Conservation (phyloP, 768 basidiomycete genomes). For the Tylopilus plumbeoviolaceoides region DNA sequence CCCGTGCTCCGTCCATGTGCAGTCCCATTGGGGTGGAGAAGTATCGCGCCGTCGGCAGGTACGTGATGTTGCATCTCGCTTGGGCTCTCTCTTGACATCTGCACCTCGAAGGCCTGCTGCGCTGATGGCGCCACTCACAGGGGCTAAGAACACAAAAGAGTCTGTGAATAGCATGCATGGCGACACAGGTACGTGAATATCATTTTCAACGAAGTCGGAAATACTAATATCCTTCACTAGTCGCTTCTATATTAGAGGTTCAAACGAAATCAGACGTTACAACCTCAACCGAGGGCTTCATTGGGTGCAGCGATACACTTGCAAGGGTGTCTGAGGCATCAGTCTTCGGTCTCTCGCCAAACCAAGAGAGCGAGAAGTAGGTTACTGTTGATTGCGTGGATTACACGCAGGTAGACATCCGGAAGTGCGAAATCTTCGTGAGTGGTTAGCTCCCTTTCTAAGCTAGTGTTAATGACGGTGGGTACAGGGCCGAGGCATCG, state of each 20-base stretch:
- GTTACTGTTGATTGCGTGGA: neutral
- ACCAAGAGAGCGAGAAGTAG: neutral
- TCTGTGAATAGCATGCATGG: too few relatives aligned
- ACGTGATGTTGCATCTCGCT: neutral
- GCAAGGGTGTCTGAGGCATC: neutral
- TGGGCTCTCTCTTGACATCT: neutral
- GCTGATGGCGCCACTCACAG: neutral
- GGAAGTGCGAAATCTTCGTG: neutral
- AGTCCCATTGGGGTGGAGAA: neutral
- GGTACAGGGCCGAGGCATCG: neutral
- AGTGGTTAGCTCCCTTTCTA: neutral
- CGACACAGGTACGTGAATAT: neutral
- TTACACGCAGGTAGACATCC: neutral
- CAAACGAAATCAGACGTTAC: neutral
- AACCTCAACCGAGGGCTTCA: neutral
- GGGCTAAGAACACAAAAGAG: neutral
- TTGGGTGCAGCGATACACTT: neutral
- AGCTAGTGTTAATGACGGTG: neutral
- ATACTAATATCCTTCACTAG: neutral
- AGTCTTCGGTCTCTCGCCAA: neutral
- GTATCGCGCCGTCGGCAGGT: neutral
- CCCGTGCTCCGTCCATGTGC: neutral
- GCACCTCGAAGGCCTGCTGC: neutral
- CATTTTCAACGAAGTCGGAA: neutral
- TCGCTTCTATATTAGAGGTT: neutral